phyloP scores from a whole-genome alignment of 2,329 filamentous ascomycete genomes.

The Claviceps quebecensis region DNA sequence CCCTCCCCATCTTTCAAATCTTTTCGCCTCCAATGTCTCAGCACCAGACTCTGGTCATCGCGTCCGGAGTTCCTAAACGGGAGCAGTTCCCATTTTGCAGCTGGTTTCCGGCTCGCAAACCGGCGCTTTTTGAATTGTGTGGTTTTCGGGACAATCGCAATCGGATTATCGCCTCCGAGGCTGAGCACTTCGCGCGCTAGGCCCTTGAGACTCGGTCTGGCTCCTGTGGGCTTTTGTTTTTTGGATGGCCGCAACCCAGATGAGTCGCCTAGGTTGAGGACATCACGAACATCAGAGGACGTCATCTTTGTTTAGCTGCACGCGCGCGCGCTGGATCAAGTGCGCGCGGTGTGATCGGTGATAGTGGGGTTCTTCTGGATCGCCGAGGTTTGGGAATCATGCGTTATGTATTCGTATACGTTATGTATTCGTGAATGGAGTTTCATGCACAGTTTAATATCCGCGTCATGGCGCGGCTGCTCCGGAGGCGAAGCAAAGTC shows the following conservation, averaged over 20 bases:
- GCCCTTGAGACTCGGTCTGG: slow-evolving; percentile 47
- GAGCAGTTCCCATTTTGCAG: slow-evolving; percentile 49
- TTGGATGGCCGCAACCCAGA: slow-evolving; percentile 47
- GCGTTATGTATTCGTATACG: too few species aligned
- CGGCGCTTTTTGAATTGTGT: slow-evolving; percentile 45
- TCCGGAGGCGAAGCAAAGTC: background rate
- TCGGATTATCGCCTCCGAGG: slow-evolving; percentile 51
- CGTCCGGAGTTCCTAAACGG: slow-evolving; percentile 70
- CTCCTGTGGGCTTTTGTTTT: slow-evolving; percentile 55
- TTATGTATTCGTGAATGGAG: too few species aligned
- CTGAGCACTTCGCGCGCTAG: slow-evolving; percentile 53
- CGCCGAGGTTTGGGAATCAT: too few species aligned
- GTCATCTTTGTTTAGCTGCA: slow-evolving; percentile 36
- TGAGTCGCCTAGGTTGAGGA: slow-evolving; percentile 62
- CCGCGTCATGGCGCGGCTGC: background rate
- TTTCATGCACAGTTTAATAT: background rate
- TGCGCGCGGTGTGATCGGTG: too few species aligned
- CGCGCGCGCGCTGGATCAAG: too few species aligned
- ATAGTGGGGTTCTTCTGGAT: too few species aligned
- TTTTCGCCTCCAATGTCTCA: slow-evolving; percentile 69
- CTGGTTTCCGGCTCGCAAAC: slow-evolving; percentile 39
- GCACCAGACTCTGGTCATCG: slow-evolving; percentile 47
- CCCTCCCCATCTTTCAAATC: slow-evolving; percentile 23
- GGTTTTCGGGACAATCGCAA: slow-evolving; percentile 49
- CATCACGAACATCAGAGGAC: slow-evolving; percentile 72